phyloP scores from a whole-genome alignment of 352 stramenopile species.

The Pythium monospermum region DNA sequence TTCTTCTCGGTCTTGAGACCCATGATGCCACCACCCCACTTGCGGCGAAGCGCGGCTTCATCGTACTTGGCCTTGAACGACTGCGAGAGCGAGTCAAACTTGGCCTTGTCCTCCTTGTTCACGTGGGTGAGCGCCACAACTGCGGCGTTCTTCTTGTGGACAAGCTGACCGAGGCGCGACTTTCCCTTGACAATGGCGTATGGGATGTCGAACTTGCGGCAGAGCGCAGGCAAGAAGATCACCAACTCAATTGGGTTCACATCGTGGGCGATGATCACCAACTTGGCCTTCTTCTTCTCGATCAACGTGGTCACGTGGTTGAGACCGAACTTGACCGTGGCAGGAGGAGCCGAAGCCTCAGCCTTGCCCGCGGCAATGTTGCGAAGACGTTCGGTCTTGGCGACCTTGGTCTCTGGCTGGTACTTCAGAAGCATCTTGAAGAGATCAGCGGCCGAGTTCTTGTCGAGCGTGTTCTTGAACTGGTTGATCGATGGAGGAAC shows the following conservation, averaged over 20 bases:
- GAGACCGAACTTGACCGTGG: constrained; percentile 97
- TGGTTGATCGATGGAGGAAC: constrained; percentile 98
- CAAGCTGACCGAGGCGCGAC: constrained; percentile 95
- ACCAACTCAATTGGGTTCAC: constrained; percentile 98
- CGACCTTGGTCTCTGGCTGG: constrained; percentile 96
- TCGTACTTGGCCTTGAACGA: constrained; percentile 97
- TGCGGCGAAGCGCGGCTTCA: constrained; percentile 87
- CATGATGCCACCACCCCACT: constrained; percentile 99
- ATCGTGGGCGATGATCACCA: constrained; percentile 99
- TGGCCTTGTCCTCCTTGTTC: constrained; percentile 97
- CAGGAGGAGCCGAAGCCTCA: constrained; percentile 79
- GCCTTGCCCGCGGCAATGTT: constrained; percentile 94
- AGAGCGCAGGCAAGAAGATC: constrained; percentile 96
- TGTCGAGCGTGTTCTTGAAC: constrained; percentile 97
- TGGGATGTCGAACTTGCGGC: constrained; percentile 98
- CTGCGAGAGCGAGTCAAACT: constrained; percentile 92
- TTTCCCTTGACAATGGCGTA: constrained; percentile 99
- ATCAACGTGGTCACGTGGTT: constrained; percentile 99
- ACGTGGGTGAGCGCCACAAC: constrained; percentile 95
- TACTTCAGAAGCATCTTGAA: constrained; percentile 99
- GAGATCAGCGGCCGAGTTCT: constrained; percentile 97
- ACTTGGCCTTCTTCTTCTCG: constrained; percentile 99
- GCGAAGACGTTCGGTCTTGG: constrained; percentile 97
- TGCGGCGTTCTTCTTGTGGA: constrained; percentile 98
- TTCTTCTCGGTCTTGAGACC: constrained; percentile 99